Evolutionary conservation across 805 yeast species (phyloP), one percentile per base, ranked within the genome.

Genomic region (Barnettozyma sp.): DNA sequence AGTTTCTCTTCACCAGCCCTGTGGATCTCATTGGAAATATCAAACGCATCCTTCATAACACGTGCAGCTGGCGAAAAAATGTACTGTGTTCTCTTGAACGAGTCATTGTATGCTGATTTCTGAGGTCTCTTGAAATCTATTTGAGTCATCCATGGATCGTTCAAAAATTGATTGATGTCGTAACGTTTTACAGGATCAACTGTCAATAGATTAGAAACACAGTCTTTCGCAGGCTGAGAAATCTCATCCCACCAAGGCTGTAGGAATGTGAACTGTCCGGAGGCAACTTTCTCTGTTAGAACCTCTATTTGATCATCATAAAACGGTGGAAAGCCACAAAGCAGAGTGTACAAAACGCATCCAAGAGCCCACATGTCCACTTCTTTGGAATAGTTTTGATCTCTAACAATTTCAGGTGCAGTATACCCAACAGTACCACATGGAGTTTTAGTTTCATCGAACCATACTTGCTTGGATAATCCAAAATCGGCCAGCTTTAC

Each of bases 231-330:
- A 24, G 77, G 85, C 26, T 55, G 59, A 34, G 80, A 69, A 23
- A 83, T 79, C 54, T 83, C 94, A 58, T 82, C 92, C 85, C 92
- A 83, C 94, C 94, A 83, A 2, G 94, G 94, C 40, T 71, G 62
- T 35, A 83, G 62, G 54, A 82, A 83, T n/a, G 74, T 71, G 56
- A 71, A 83, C 38, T 82, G 78, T 23, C 92, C 94, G 31, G 66
- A 66, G 10, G 82, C 66, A 22, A 82, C 84, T 54, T 82, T 83
- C 36, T 69, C 68, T 4, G 87, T 77, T 30, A 83, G 62, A 4
- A 76, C 68, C 49, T 81, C 79, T 42, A 78, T 82, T 42, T 63
- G 65, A 34, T 66, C 71, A 47, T 84, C 90, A 53, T 76, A 79
- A 51, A 78, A 78, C 12, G 86, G 86, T 1, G 86, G 85, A 50